Conservation (phyloP, 164 flowering plant genomes). For the Santalum album region DNA sequence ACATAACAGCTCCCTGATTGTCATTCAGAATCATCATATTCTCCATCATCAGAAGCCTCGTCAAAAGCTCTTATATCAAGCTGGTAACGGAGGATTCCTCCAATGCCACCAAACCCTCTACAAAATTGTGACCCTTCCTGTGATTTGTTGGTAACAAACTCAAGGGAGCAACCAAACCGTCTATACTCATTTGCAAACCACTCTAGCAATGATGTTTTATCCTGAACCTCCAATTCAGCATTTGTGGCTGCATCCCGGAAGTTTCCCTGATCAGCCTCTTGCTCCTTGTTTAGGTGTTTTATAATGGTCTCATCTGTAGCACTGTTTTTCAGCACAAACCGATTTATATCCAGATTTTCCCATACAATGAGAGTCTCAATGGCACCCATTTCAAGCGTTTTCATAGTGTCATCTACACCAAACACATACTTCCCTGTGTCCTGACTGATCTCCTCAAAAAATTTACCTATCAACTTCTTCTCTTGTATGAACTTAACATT, state of each 20-base stretch:
- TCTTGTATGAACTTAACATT: constrained; percentile 7
- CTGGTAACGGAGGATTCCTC: constrained; percentile 5
- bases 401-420: constrained; percentile 4
- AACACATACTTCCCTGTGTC: constrained; percentile 5
- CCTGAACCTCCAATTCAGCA: constrained; percentile 3
- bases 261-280: neutral
- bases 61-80: constrained; percentile 6
- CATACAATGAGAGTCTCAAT: constrained; percentile 4
- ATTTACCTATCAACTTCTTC: constrained; percentile 1
- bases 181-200: constrained; percentile 4
- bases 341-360: constrained; percentile 4
- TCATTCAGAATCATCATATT: constrained; percentile 4
- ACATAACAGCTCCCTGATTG: neutral
- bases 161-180: constrained; percentile 2
- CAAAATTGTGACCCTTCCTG: constrained; percentile 5
- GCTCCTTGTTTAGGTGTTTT: neutral
- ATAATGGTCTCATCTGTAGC: neutral
- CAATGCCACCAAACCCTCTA: constrained; percentile 6
- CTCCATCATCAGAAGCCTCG: neutral
- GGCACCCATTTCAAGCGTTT: constrained; percentile 5
- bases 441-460: constrained; percentile 7
- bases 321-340: neutral
- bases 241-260: neutral
- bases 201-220: constrained; percentile 1
- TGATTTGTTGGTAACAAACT: constrained; percentile 4